Evolutionary conservation across 176 grass and related monocot species (phyloP), one percentile per base, ranked within the genome.

Genomic region (Aegilops tauschii): DNA sequence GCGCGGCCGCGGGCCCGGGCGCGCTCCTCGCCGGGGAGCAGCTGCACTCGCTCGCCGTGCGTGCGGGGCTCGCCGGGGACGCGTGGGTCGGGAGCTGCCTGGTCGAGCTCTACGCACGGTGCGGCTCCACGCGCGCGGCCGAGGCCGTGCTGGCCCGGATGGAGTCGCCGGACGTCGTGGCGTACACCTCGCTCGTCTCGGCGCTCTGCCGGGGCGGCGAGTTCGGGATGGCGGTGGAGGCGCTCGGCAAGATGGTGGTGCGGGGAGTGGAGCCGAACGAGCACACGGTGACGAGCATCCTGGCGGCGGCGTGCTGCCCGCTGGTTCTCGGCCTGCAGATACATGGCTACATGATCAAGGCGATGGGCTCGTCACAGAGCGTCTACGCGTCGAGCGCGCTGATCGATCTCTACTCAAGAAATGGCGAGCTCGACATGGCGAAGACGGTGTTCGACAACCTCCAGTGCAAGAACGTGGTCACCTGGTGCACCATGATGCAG

Each of bases 401-500:
- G 66, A 90, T 98, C 2, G 83, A 98, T 71, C 85, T 93, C 32
- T 98, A 95, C 52, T 98, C 91, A 1, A 89, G 89, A 61, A 79
- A 90, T 20, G n/a, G 83, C 3, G 77, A 89, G 20, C 49, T 61
- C n/a, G 73, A 52, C 50, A 34, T 14, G 32, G 93, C 91, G 17
- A 79, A 65, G 61, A 31, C 5, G 1, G 85, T 98, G 16, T 98
- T 98, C 69, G 23, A 90, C 11, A 66, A 50, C 3, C 70, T 98
- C 1, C 64, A 92, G 39, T 77, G 72, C 82, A 95, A 87, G 87
- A 95, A 92, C 71, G 75, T 95, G 50, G 91, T 95, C 2, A 78
- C 83, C 44, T 95, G 95, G 93, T 92, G 91, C 74, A 95, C 91
- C 34, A 92, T 95, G 86, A 95, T 98, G 80, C 87, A 87, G 37